Evolutionary conservation across 306 rosid genomes (phyloP), one percentile per base, ranked within the genome.

Genomic region (Corylus avellana): DNA sequence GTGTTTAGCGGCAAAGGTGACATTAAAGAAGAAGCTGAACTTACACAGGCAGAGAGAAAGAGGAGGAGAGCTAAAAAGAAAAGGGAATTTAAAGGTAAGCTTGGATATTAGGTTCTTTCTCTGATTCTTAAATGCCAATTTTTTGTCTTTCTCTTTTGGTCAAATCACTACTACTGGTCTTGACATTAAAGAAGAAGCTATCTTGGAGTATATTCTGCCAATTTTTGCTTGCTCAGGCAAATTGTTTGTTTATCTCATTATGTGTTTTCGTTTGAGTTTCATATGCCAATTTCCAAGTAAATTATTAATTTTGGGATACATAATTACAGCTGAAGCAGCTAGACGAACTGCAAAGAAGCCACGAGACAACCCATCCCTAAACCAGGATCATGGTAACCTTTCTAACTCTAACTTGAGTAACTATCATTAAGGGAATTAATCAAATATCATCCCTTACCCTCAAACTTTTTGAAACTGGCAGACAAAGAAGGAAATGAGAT

Each of bases 1-100:
- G 91, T 96, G 70, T 96, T 96, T 71, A 54, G 89, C 8, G 99
- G 99, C 44, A 96, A 93, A 88, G 99, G 99, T 73, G 94, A 90
- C 74, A 76, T 96, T 47, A 96, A 91, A 88, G 99, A 93, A 86
- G 96, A 89, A 76, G 78, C 84, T 59, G 99, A 96, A 80, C 97
- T 96, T 79, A 89, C 97, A 35, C 89, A 91, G 87, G 91, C 70
- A 27, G 99, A 96, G 69, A 96, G 97, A 85, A 96, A 89, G 87
- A 89, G 91, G 84, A 90, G 96, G 90, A 92, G 98, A 82, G 94
- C 98, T 70, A 85, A 84, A 79, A 93, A 91, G 90, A 96, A 96
- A 85, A 90, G 93, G 88, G 91, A 83, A 87, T 91, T 86, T 71
- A 93, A 92, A 87, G 97, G 99, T 96, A 86, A 18, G 0, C 25